A percentile compares a stretch with the other conserved stretches of the same genome.
These are phyloP conservation scores for Tolypocladium pustulatum DNA, from an alignment of 2,329 filamentous ascomycete genomes.

Conservation along the genomic window DNA sequence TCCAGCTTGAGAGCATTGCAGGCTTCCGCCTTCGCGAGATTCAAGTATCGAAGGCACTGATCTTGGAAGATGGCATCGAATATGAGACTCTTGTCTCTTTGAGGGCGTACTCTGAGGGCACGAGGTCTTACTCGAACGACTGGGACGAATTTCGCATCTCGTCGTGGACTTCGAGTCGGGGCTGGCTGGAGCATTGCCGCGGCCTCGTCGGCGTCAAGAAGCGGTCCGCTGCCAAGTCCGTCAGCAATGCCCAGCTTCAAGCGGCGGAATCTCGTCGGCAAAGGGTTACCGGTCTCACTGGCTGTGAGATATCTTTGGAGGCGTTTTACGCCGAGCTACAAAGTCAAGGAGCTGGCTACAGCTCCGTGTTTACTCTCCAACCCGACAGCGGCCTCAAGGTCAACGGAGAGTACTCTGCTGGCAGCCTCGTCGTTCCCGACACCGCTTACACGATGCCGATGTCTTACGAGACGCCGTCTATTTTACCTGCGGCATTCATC, in stretches of 20 bases:
- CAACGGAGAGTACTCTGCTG: conserved; percentile 7
- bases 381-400: conserved; percentile 5
- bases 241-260: conserved; percentile 7
- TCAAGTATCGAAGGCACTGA: conserved; percentile 14
- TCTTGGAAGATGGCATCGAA: conserved; percentile 13
- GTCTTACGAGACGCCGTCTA: conserved; percentile 28
- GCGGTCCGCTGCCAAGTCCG: conserved; percentile 8
- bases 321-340: conserved; percentile 16
- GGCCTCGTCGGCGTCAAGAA: conserved; percentile 34
- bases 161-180: conserved; percentile 37
- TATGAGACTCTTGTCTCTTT: conserved; percentile 16
- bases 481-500: conserved; percentile 34
- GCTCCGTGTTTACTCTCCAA: conserved; percentile 11
- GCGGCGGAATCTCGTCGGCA: conserved; percentile 6
- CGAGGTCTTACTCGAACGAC: conserved; percentile 23
- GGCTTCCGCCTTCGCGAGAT: conserved; percentile 13
- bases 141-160: conserved; percentile 49
- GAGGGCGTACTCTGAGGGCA: conserved; percentile 16
- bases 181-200: conserved; percentile 49
- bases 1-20: conserved; percentile 10
- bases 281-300: background rate
- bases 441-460: conserved; percentile 34
- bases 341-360: conserved; percentile 14
- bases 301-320: conserved; percentile 5
- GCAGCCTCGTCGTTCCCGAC: conserved; percentile 27